Evolutionary conservation across 1,284 basidiomycete species (phyloP), one percentile per base, ranked within the genome.

Genomic region (Malassezia dermatis): DNA sequence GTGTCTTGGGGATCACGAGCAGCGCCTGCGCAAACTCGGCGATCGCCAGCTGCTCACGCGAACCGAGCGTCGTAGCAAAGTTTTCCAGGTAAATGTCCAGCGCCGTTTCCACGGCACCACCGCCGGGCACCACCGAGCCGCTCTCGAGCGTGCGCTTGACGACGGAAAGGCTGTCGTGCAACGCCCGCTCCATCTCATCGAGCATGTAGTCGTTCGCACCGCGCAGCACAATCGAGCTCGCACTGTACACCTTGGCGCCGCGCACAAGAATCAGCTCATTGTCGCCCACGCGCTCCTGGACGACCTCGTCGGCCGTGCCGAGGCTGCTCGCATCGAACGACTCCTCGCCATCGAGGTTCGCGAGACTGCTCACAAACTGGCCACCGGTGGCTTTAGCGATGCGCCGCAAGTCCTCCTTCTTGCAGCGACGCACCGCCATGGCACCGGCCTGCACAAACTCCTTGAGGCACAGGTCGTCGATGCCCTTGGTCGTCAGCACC

Each of bases 171-270:
- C 88, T 87, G 76, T 99, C 94, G 75, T 99, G 94, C 65, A 99
- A 77, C 0, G 89, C 84, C 31, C 94, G 81, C 78, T 99, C 94
- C 94, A 98, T 98, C 80, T 99, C 94, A 76, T 99, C 94, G 63
- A 98, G 79, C 86, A 98, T 89, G 77, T 95, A 98, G 78, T 99
- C 94, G 77, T 98, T 99, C 35, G 94, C 94, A 53, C 94, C 94
- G 56, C 94, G 83, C 59, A 99, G 79, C 57, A 98, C 83, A 72
- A 99, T 87, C 35, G 91, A 95, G 23, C 87, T 81, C 19, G 89
- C 91, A 78, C 79, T 91, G 74, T 96, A 91, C 31, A 90, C 85
- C 78, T 94, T 98, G 52, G 93, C 96, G 5, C 94, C 94, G 78
- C 94, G 95, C 78, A 98, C 81, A 57, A 98, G 79, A 75, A 98